Conservation (phyloP, 2,329 filamentous ascomycete species). For the Ilyonectria mors-panacis region DNA sequence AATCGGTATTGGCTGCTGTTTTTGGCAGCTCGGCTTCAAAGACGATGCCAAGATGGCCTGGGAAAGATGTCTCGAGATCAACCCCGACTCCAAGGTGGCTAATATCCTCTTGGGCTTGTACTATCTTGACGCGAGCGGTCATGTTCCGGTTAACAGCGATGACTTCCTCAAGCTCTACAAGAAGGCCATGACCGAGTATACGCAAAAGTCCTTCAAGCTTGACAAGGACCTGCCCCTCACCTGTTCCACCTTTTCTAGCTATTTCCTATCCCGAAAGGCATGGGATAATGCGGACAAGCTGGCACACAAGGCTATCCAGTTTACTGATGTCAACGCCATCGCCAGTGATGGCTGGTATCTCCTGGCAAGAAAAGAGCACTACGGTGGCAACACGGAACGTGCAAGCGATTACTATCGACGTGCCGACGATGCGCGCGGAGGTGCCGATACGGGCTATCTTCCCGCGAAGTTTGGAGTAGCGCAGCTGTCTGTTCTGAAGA, state of each 20-base stretch:
- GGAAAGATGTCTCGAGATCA: constrained; percentile 88
- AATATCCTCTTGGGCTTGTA: constrained; percentile 92
- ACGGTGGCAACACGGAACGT: constrained; percentile 79
- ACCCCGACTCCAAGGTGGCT: constrained; percentile 87
- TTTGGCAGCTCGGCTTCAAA: constrained; percentile 97
- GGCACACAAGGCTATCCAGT: constrained; percentile 93
- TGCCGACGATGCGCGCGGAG: constrained; percentile 92
- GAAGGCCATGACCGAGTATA: constrained; percentile 94
- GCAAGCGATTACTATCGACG: constrained; percentile 90
- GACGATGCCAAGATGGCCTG: constrained; percentile 92
- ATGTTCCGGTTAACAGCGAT: constrained; percentile 85
- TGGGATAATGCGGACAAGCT: constrained; percentile 87
- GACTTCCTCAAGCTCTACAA: constrained; percentile 90
- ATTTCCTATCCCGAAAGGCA: constrained; percentile 88
- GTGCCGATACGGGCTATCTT: constrained; percentile 89
- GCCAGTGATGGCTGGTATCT: constrained; percentile 99
- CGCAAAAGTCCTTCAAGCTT: constrained; percentile 92
- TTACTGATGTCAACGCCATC: constrained; percentile 95
- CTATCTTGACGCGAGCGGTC: constrained; percentile 88
- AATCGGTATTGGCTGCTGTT: constrained; percentile 95
- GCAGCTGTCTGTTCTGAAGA: constrained; percentile 87
- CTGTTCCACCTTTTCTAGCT: constrained; percentile 90
- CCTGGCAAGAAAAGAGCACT: constrained; percentile 91
- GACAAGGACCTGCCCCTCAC: constrained; percentile 93
- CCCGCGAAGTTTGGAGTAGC: constrained; percentile 96